phyloP scores from a whole-genome alignment of 2,329 filamentous ascomycete species.

The Colletotrichum sidae region DNA sequence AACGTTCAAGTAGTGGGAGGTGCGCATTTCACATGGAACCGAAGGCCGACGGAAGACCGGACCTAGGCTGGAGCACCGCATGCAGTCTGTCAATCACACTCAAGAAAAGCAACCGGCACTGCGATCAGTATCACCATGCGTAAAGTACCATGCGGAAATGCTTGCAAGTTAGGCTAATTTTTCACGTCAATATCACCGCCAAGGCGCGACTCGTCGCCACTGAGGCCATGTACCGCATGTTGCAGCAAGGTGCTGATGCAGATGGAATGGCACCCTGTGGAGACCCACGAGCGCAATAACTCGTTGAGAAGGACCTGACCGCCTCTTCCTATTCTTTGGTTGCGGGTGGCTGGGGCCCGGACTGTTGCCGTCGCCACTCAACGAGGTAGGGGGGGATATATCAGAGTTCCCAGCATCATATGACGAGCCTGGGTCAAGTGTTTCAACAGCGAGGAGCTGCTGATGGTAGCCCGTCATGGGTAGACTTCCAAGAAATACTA shows the following conservation, averaged over 20 bases:
- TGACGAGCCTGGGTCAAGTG: conserved; percentile 27
- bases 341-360: conserved; percentile 18
- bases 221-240: conserved; percentile 19
- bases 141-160: conserved; percentile 21
- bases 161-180: conserved; percentile 17
- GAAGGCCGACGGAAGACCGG: conserved; percentile 10
- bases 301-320: conserved; percentile 19
- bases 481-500: conserved; percentile 6
- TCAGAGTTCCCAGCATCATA: conserved; percentile 26
- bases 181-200: conserved; percentile 30
- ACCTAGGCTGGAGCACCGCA: not conserved
- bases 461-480: conserved; percentile 15
- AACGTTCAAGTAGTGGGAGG: too few species aligned
- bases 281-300: conserved; percentile 17
- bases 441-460: conserved; percentile 32
- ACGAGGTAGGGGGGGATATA: conserved; percentile 28
- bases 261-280: conserved; percentile 14
- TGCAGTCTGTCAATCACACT: too few species aligned
- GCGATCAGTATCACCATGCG: conserved; percentile 30
- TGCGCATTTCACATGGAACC: not conserved
- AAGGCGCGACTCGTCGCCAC: conserved; percentile 18
- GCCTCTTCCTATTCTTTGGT: conserved; percentile 24
- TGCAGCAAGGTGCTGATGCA: conserved; percentile 13
- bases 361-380: conserved; percentile 11
- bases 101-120: not conserved